These are phyloP conservation scores for Ophiostoma quercus DNA, from an alignment of 2,329 filamentous ascomycete species.

Conservation along the genomic window DNA sequence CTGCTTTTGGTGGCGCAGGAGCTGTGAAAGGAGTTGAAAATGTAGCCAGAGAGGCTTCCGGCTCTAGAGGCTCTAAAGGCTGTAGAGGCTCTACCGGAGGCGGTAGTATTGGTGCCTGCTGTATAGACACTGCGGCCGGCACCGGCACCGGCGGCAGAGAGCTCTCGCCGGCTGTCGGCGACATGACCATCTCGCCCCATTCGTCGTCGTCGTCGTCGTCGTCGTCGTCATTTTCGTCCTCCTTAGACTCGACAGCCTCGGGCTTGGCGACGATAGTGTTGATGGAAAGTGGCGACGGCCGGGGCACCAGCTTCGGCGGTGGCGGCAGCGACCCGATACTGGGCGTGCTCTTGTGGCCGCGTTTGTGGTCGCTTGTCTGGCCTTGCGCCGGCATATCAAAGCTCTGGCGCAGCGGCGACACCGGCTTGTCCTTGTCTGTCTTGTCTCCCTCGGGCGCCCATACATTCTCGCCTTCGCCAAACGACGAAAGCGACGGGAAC, in stretches of 20 bases:
- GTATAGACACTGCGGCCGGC: neutral
- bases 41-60: neutral
- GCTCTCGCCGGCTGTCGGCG: constrained; percentile 30
- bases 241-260: neutral
- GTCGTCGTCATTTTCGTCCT: neutral
- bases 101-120: neutral
- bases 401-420: neutral
- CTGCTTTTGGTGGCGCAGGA: neutral
- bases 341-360: neutral
- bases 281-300: neutral
- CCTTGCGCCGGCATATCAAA: neutral
- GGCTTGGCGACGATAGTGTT: neutral
- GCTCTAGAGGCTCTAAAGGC: too few relatives aligned
- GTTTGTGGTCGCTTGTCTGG: neutral
- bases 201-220: constrained; percentile 48
- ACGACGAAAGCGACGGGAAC: neutral
- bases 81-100: neutral
- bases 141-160: neutral
- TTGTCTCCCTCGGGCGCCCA: neutral
- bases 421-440: neutral
- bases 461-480: neutral
- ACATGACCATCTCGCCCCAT: constrained; percentile 57
- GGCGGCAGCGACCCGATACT: constrained; percentile 11
- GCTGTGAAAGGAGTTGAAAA: neutral
- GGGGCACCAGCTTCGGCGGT: neutral